A percentile compares a stretch with the other conserved stretches of the same genome.
These are phyloP conservation scores for Cyclotella choctawhatcheeana DNA, from an alignment of 108 stramenopile genomes.

Conservation along the genomic window DNA sequence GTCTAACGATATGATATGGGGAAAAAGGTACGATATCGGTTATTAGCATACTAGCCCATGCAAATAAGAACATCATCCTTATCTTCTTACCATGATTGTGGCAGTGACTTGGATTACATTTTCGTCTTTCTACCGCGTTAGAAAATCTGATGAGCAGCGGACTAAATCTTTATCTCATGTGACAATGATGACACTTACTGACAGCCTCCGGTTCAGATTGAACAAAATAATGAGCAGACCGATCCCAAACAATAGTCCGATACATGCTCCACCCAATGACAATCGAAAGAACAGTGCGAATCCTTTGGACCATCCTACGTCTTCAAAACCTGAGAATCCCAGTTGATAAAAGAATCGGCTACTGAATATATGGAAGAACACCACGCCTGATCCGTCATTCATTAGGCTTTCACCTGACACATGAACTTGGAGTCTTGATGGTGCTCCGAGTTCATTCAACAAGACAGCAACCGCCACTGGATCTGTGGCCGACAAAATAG, in stretches of 20 bases:
- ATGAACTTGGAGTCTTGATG: conserved; percentile 69
- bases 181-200: neutral
- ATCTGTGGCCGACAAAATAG: conserved; percentile 77
- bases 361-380: conserved; percentile 74
- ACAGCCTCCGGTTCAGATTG: conserved; percentile 61
- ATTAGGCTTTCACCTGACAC: conserved; percentile 48
- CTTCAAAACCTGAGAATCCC: conserved; percentile 30
- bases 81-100: conserved; percentile 58
- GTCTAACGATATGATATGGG: conserved; percentile 29
- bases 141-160: conserved; percentile 17
- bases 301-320: conserved; percentile 35
- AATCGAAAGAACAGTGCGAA: conserved; percentile 75
- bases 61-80: too few relatives aligned
- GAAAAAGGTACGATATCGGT: too few relatives aligned
- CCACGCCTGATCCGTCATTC: conserved; percentile 83
- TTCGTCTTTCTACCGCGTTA: conserved; percentile 21
- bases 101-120: conserved; percentile 80
- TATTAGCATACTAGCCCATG: too few relatives aligned
- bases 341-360: conserved; percentile 21
- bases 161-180: conserved; percentile 54
- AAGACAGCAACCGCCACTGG: conserved; percentile 47
- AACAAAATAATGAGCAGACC: conserved; percentile 52
- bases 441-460: conserved; percentile 63
- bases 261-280: conserved; percentile 73
- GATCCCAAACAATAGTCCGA: conserved; percentile 77